These are phyloP conservation scores for Plenodomus biglobosus DNA, from an alignment of 2,329 filamentous ascomycete genomes.

Conservation along the genomic window DNA sequence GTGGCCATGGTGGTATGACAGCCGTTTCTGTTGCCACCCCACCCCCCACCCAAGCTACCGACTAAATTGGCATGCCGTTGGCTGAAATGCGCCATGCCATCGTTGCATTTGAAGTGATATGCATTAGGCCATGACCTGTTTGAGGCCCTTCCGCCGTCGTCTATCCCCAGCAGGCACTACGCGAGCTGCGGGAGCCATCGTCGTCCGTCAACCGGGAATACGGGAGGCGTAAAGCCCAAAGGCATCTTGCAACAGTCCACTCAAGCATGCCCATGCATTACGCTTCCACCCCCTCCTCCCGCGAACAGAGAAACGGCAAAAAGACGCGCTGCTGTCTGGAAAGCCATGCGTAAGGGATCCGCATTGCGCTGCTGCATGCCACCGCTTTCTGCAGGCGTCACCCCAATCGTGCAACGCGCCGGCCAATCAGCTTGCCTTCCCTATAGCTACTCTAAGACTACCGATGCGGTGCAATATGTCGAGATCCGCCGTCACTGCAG, in stretches of 20 bases:
- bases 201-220: conserved; percentile 4
- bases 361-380: conserved; percentile 32
- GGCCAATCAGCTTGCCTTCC: conserved; percentile 29
- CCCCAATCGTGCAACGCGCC: conserved; percentile 28
- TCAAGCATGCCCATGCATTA: conserved; percentile 10
- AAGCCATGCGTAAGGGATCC: conserved; percentile 33
- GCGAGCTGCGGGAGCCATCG: background rate
- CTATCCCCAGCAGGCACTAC: background rate
- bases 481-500: conserved; percentile 34
- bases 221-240: conserved; percentile 3
- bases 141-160: conserved; percentile 4
- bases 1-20: conserved; percentile 26
- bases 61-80: conserved; percentile 15
- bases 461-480: conserved; percentile 38
- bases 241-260: conserved; percentile 5
- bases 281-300: background rate
- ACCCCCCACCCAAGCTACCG: conserved; percentile 11
- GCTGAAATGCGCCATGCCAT: conserved; percentile 16
- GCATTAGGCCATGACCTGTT: conserved; percentile 3
- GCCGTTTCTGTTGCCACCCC: conserved; percentile 23
- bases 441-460: conserved; percentile 23
- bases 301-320: background rate
- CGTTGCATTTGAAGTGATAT: conserved; percentile 13
- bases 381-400: conserved; percentile 30
- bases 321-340: conserved; percentile 22